Base-by-base conservation (phyloP, 108 stramenopile genomes). In the Nitzschia sp. region DNA sequence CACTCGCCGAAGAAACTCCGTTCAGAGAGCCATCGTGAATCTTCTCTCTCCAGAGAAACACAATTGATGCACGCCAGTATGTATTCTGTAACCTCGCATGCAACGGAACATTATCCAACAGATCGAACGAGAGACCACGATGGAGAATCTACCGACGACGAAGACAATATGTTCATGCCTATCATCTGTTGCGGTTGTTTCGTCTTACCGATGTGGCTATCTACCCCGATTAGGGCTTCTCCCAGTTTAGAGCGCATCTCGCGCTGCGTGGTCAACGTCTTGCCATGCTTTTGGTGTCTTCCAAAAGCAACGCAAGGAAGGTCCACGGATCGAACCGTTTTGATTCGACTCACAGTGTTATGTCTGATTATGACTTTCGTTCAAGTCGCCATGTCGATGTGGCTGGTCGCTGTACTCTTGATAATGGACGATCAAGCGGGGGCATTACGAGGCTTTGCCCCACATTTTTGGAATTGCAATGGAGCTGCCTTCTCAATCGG, bases 331-430 rank as follows among this genome's bases (percentile, higher is more conserved):
- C 71, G 92, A 32, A 64, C 71, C 27, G 77, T 90, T 56, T 52
- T 93, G 57, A 62, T 68, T 17, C 79, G 92, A 16, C 64, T 93
- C 26, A 93, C 88, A 62, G 16, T 83, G 1, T n/a, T 93, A 1
- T 81, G 78, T 31, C 71, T 76, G 8, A 75, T 90, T 32, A 77
- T 85, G 71, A 73, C 81, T 16, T 9, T 83, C 3, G 53, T 65
- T 1, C 92, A 90, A 46, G 48, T 89, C 9, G 76, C 22, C 35
- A 32, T 78, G 0, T 67, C 79, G 13, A 21, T 76, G 33, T 84
- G 79, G 56, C 41, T 88, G 31, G 52, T 61, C 0, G 9, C 66
- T 9, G 52, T 80, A 4, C 53, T 75, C 13, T 35, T 79, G 19
- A n/a, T 64, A 2, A 23, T 46, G 32, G 73, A 53, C 23, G 66